A percentile compares a stretch with the other conserved stretches of the same genome.
These are phyloP conservation scores for Exophiala mesophila DNA, from an alignment of 2,329 filamentous ascomycete genomes.

Conservation along the genomic window DNA sequence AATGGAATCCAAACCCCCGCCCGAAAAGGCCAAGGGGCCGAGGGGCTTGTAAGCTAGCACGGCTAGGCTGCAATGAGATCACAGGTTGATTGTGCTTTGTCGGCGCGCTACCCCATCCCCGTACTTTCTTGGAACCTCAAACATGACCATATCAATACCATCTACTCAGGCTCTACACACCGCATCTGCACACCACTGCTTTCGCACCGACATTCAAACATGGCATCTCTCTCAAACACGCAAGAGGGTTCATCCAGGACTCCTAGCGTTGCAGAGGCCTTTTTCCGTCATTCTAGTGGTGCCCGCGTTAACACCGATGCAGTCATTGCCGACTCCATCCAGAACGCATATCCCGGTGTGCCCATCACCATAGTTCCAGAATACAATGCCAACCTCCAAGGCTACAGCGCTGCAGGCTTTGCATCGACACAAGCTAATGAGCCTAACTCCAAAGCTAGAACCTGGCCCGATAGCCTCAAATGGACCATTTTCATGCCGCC, in stretches of 20 bases:
- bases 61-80: too few relatives aligned
- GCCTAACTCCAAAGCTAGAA: not conserved
- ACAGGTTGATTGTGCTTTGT: too few relatives aligned
- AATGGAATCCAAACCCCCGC: too few relatives aligned
- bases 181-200: too few relatives aligned
- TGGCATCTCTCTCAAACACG: not conserved
- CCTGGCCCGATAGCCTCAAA: conserved; percentile 17
- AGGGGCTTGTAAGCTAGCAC: too few relatives aligned
- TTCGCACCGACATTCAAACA: not conserved
- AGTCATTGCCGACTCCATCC: conserved; percentile 17
- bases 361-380: conserved; percentile 31
- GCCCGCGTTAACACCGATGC: conserved; percentile 24
- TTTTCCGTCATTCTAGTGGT: conserved; percentile 20
- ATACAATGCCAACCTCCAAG: conserved; percentile 35
- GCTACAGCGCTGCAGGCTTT: conserved; percentile 40
- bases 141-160: too few relatives aligned
- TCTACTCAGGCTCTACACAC: too few relatives aligned
- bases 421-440: conserved; percentile 25
- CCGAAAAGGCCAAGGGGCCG: too few relatives aligned
- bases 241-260: not conserved
- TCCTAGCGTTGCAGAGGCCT: conserved; percentile 7
- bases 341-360: conserved; percentile 16
- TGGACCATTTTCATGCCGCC: conserved; percentile 23
- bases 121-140: too few relatives aligned
- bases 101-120: too few relatives aligned